Percentiles rank a stretch among this genome's conserved stretches.
Evolutionary conservation across 2,329 filamentous ascomycete genomes (phyloP).

Genomic region (Curvularia eragrostidis): DNA sequence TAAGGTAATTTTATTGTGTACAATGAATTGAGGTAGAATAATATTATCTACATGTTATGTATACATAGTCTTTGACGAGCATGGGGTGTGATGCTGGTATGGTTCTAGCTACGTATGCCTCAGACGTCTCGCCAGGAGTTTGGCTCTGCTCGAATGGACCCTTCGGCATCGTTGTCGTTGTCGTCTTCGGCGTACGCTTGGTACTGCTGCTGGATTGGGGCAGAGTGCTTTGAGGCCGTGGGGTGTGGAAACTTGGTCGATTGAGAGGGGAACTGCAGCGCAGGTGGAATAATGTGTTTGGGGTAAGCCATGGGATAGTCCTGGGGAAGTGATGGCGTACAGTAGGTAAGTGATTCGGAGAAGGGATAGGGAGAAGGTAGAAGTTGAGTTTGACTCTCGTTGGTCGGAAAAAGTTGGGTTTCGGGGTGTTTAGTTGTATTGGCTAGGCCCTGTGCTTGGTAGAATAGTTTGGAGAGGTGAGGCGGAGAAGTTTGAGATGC

Average conservation of each 20-base stretch:
- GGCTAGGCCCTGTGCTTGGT: background rate
- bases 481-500: background rate
- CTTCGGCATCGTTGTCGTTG: background rate
- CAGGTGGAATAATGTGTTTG: background rate
- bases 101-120: no score
- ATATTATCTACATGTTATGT: no score
- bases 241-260: background rate
- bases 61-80: no score
- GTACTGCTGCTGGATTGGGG: background rate
- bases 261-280: background rate
- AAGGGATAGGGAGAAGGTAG: background rate
- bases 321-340: background rate
- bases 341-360: background rate
- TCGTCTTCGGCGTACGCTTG: conserved; percentile 9
- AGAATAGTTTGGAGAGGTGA: background rate
- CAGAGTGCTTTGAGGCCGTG: background rate
- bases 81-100: no score
- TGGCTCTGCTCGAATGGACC: background rate
- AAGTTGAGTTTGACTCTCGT: background rate
- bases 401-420: background rate
- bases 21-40: no score
- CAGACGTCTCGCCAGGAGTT: conserved; percentile 3
- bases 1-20: no score
- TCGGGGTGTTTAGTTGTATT: background rate
- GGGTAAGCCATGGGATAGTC: background rate